Base-by-base conservation (phyloP, 768 basidiomycete genomes). In the Amanita pallidorosea region DNA sequence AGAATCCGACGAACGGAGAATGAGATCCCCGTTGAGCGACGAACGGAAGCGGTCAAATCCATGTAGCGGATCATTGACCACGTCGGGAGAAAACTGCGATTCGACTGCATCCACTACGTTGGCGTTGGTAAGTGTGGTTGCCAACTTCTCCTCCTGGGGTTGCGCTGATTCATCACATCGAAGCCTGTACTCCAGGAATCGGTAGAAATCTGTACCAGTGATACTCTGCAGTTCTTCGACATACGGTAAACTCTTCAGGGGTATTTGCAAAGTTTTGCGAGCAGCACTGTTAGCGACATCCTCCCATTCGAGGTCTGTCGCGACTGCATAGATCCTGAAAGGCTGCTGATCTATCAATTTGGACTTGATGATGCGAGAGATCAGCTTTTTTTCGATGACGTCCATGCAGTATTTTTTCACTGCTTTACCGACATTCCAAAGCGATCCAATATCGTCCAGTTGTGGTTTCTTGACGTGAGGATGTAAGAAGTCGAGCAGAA, bases 1-100 rank as follows among this genome's bases (percentile, higher is more conserved):
- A 7, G 57, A 55, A 53, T 70, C 67, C 11, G 55, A 57, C 17
- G 62, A 55, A 11, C 52, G 60, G 12, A 65, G 51, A 35, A 65
- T 59, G 27, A 62, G 37, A 51, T 65, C 60, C 9, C 56, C 52
- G 11, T 57, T 49, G 7, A 17, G 22, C 2, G 27, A 9, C 13
- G 37, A 18, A 22, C 5, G 13, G n/a, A 42, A 41, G 33, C 22
- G 37, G 45, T 11, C 8, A 18, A 12, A 11, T 15, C 15, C 4
- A 11, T 35, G 37, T 38, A 3, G 31, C 2, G n/a, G 15, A 46
- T 33, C 15, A 25, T n/a, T 25, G n/a, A 5, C 36, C 15, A 20
- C 35, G 13, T 9, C 18, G 5, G 5, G 33, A 7, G 36, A 17
- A n/a, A 18, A 0, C 17, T 17, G n/a, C 36, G 36, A 15, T 25